These are phyloP conservation scores for Xylaria grammica DNA, from an alignment of 495 filamentous ascomycete genomes.

Conservation along the genomic window DNA sequence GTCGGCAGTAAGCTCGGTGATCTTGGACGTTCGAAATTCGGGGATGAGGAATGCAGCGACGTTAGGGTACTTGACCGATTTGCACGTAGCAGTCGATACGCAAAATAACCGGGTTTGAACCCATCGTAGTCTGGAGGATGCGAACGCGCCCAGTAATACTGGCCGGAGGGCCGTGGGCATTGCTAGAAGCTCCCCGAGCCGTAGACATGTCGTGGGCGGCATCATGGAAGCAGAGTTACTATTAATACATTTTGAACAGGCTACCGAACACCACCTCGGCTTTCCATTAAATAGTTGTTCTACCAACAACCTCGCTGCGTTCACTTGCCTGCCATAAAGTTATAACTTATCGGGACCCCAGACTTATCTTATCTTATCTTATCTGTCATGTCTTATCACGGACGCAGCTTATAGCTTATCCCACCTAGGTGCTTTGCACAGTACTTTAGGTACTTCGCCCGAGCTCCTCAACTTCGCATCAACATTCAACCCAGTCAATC, in stretches of 20 bases:
- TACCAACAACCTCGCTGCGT: background rate
- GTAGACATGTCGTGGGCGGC: constrained; percentile 6
- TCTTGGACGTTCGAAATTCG: constrained; percentile 23
- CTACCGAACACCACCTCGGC: background rate
- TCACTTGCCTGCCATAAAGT: constrained; percentile 18
- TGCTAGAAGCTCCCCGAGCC: constrained; percentile 28
- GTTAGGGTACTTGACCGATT: constrained; percentile 18
- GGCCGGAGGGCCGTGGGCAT: constrained; percentile 35
- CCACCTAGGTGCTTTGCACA: too few species aligned
- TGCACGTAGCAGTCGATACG: constrained; percentile 10
- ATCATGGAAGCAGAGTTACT: background rate
- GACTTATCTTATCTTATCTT: constrained; percentile 15
- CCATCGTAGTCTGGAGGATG: constrained; percentile 18
- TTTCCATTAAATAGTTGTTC: too few species aligned
- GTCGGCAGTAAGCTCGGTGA: constrained; percentile 22
- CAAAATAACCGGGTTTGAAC: constrained; percentile 3
- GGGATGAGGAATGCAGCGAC: constrained; percentile 31
- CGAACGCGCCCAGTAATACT: constrained; percentile 19
- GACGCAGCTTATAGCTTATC: background rate
- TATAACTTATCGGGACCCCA: constrained; percentile 8
- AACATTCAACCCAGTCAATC: background rate
- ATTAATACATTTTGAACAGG: background rate
- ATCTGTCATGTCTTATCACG: background rate
- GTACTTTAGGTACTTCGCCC: background rate
- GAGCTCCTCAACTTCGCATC: background rate